These are phyloP conservation scores for Phoenix dactylifera DNA, from an alignment of 176 grass and related monocot genomes.

Conservation along the genomic window DNA sequence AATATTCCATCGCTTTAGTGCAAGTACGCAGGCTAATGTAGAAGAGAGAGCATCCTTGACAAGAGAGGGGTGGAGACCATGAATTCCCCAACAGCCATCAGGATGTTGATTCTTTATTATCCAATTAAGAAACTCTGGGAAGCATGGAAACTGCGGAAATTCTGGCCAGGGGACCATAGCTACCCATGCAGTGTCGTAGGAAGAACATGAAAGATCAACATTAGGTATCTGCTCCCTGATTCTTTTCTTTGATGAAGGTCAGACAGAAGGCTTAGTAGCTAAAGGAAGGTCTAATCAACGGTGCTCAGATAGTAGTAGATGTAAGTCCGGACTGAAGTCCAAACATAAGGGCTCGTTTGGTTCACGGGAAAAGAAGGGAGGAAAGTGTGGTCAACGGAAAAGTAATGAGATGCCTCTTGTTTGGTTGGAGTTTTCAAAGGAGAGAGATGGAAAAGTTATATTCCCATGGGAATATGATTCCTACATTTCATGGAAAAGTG, in stretches of 20 bases:
- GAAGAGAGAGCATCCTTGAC: conserved; percentile 39
- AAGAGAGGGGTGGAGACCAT: conserved; percentile 8
- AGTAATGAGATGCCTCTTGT: no score
- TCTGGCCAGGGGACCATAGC: conserved; percentile 61
- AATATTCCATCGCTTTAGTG: conserved; percentile 56
- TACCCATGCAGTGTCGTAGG: conserved; percentile 77
- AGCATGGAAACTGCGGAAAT: conserved; percentile 31
- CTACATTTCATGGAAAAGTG: no score
- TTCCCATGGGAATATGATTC: no score
- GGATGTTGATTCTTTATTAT: conserved; percentile 49
- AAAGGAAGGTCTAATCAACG: no score
- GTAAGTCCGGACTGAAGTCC: no score
- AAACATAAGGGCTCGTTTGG: no score
- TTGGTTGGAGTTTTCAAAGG: no score
- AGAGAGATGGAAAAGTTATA: no score
- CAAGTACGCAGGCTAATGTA: conserved; percentile 64
- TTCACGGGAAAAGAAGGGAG: no score
- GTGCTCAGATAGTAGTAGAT: no score
- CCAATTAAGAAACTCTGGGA: conserved; percentile 59
- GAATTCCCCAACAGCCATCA: conserved; percentile 55
- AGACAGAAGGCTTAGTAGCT: no score
- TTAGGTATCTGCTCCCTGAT: conserved; percentile 42
- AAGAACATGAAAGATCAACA: conserved; percentile 23
- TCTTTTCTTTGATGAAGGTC: conserved; percentile 24
- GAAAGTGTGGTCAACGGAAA: no score